Evolutionary conservation across 352 stramenopile species (phyloP).

Genomic region (Vaucheria bursata): DNA sequence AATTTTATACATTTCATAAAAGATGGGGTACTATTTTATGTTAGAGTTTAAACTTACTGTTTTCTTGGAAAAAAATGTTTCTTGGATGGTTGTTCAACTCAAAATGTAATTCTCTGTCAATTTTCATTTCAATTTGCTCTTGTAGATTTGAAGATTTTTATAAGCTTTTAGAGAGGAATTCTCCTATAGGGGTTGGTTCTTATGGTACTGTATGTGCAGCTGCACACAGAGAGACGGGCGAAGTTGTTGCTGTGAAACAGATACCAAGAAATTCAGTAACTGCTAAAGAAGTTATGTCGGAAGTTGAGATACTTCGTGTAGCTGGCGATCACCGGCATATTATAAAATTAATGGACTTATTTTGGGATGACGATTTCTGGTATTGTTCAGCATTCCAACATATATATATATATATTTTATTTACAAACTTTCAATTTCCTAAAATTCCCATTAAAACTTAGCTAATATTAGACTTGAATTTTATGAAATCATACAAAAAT

Average conservation of each 20-base stretch:
- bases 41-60: too few relatives aligned
- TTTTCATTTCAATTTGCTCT: background rate
- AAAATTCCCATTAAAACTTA: too few relatives aligned
- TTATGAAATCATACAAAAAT: too few relatives aligned
- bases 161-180: slow-evolving; percentile 5
- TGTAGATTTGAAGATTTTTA: slow-evolving; percentile 2
- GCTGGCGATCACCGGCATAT: slow-evolving; percentile 43
- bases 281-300: slow-evolving; percentile 21
- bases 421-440: too few relatives aligned
- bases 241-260: slow-evolving; percentile 47
- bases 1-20: too few relatives aligned
- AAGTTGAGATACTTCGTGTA: slow-evolving; percentile 42
- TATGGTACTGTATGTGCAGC: slow-evolving; percentile 45
- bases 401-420: too few relatives aligned
- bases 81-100: too few relatives aligned
- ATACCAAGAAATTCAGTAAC: slow-evolving; percentile 29
- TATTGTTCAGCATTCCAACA: too few relatives aligned
- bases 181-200: slow-evolving; percentile 9
- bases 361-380: slow-evolving; percentile 51
- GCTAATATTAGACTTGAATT: too few relatives aligned
- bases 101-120: too few relatives aligned
- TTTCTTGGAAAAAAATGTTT: too few relatives aligned
- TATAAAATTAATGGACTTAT: slow-evolving; percentile 36
- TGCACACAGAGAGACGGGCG: slow-evolving; percentile 35
- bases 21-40: too few relatives aligned